Conservation (phyloP, 2,329 filamentous ascomycete genomes). For the Pyrenophora graminea region DNA sequence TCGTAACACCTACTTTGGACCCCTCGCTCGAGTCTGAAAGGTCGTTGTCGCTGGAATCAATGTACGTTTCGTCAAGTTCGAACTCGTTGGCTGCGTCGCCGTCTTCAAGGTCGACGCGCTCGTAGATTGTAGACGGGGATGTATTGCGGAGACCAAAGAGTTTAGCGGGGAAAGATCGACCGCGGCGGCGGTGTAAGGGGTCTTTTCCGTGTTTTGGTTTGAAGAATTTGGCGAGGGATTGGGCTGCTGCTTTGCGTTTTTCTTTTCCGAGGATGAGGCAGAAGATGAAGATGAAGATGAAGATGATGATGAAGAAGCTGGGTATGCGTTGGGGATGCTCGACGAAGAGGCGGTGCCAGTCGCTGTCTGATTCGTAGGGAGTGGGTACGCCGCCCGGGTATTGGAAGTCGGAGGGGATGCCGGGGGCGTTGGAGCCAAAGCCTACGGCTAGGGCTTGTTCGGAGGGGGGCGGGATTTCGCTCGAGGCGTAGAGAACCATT, state of each 20-base stretch:
- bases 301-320: slow-evolving; percentile 74
- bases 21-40: slow-evolving; percentile 64
- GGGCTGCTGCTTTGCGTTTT: slow-evolving; percentile 63
- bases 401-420: slow-evolving; percentile 78
- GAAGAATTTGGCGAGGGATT: slow-evolving; percentile 57
- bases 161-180: slow-evolving; percentile 53
- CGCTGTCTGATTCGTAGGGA: slow-evolving; percentile 53
- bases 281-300: slow-evolving; percentile 69
- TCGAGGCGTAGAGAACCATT: slow-evolving; percentile 92
- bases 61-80: slow-evolving; percentile 60
- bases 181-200: slow-evolving; percentile 47
- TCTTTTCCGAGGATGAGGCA: slow-evolving; percentile 82
- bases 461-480: slow-evolving; percentile 73
- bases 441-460: slow-evolving; percentile 75
- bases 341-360: slow-evolving; percentile 66
- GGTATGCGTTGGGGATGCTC: slow-evolving; percentile 69
- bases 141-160: slow-evolving; percentile 60
- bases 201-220: slow-evolving; percentile 49
- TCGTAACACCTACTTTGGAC: slow-evolving; percentile 62
- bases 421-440: slow-evolving; percentile 81
- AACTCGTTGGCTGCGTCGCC: slow-evolving; percentile 72
- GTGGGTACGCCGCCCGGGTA: slow-evolving; percentile 65
- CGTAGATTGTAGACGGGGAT: slow-evolving; percentile 62
- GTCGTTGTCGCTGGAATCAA: slow-evolving; percentile 64
- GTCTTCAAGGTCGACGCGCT: slow-evolving; percentile 74